Base-by-base conservation (phyloP, 75 land plant species). In the Picea glauca region DNA sequence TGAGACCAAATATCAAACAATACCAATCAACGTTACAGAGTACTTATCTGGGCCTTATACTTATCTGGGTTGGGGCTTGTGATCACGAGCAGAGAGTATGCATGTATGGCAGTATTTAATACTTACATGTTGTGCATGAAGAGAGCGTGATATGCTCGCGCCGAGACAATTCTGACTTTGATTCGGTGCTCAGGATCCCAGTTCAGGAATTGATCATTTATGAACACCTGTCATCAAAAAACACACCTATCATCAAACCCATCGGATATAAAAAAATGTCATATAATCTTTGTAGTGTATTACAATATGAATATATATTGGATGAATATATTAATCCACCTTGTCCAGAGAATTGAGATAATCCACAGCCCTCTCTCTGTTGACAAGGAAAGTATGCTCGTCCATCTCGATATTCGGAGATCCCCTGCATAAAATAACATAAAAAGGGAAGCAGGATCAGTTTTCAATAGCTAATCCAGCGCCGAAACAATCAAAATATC, bases 351-450 rank as follows among this genome's bases (percentile, higher is more conserved):
- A 97, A 72, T 91, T 91, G 75, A 97, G 81, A 80, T 97, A 97
- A 85, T 97, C 98, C 5, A 97, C 96, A 9, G 96, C 99, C 78
- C 99, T 87, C 81, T 97, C 99, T 56, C 99, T 85, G 81, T 97
- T 97, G 2, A 95, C 91, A 81, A 97, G 18, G 83, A 97, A 97
- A 0, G 99, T 94, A 23, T 97, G 94, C 85, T 91, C 99, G 72
- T 97, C 99, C 98, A 97, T 97, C 79, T 97, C 96, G 58, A 97
- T 97, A 76, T 97, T 97, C 0, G 96, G 98, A n/a, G 98, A 95
- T 13, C 98, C 98, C 83, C 96, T 96, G 79, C 23, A 77, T 1
- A 67, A 38, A 72, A 17, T 3, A 9, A 75, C 32, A 26, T 8
- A 46, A 8, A 46, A 8, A 7, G 8, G 54, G 54, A 46, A 6